Percentiles rank a stretch among this genome's conserved stretches.
These are phyloP conservation scores for Lactifluus echinatus DNA, from an alignment of 768 basidiomycete genomes.

Conservation along the genomic window DNA sequence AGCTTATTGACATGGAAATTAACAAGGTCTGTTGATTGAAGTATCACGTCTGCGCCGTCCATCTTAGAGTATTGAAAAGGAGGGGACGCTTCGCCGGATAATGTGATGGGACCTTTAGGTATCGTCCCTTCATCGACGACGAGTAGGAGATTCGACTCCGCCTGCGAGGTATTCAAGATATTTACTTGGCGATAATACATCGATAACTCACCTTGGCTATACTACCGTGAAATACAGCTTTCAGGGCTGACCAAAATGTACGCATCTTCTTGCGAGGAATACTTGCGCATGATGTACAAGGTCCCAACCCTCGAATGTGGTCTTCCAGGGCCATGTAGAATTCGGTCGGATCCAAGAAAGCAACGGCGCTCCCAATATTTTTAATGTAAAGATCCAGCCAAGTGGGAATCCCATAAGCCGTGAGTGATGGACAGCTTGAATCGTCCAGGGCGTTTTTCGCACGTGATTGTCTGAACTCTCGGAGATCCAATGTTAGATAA, in stretches of 20 bases:
- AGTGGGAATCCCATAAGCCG: not conserved
- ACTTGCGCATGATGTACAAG: too few relatives aligned
- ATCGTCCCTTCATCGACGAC: not conserved
- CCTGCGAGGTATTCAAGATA: not conserved
- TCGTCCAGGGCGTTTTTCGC: not conserved
- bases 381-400: not conserved
- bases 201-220: too few relatives aligned
- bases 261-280: too few relatives aligned
- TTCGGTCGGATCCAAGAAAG: not conserved
- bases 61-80: not conserved
- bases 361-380: accelerated
- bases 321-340: not conserved
- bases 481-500: not conserved
- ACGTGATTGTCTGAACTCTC: not conserved
- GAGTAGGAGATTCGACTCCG: not conserved
- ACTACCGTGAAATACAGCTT: too few relatives aligned
- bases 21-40: not conserved
- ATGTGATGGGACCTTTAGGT: not conserved
- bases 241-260: too few relatives aligned
- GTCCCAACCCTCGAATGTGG: not conserved
- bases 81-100: too few relatives aligned
- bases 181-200: too few relatives aligned
- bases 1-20: not conserved
- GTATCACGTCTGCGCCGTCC: not conserved
- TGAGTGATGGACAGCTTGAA: not conserved